These are phyloP conservation scores for Lactarius hengduanensis DNA, from an alignment of 768 basidiomycete species.

Conservation along the genomic window DNA sequence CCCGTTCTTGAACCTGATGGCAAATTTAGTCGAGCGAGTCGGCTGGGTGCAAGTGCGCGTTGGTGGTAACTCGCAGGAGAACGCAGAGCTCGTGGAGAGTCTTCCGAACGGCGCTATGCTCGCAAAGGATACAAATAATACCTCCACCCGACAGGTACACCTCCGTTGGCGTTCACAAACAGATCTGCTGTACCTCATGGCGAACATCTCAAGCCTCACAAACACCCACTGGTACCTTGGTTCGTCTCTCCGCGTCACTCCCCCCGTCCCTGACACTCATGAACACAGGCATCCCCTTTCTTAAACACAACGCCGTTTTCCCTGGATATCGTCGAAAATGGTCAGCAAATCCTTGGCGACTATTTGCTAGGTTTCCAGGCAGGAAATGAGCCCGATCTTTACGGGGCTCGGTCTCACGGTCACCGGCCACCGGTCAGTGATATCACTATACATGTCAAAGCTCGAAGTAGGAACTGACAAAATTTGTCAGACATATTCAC, in stretches of 20 bases:
- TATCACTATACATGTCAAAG: not conserved
- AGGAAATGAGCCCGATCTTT: constrained; percentile 82
- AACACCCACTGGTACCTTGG: constrained; percentile 66
- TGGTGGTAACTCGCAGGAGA: constrained; percentile 82
- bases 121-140: constrained; percentile 44
- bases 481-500: constrained; percentile 11
- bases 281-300: constrained; percentile 56
- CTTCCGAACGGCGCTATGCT: constrained; percentile 50
- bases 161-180: constrained; percentile 58
- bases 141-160: constrained; percentile 59
- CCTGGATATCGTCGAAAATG: constrained; percentile 53
- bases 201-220: constrained; percentile 56
- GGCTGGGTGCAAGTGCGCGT: constrained; percentile 63
- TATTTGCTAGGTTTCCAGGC: constrained; percentile 64
- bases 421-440: constrained; percentile 28
- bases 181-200: constrained; percentile 66
- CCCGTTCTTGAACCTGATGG: constrained; percentile 75
- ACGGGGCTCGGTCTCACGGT: constrained; percentile 34
- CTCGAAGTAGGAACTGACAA: not conserved
- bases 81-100: constrained; percentile 47
- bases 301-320: constrained; percentile 56
- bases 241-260: constrained; percentile 25
- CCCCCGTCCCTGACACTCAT: not conserved
- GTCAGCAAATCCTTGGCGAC: constrained; percentile 60
- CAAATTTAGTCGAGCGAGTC: constrained; percentile 61